phyloP scores from a whole-genome alignment of 441 rosid genomes.

The Capsella rubella region DNA sequence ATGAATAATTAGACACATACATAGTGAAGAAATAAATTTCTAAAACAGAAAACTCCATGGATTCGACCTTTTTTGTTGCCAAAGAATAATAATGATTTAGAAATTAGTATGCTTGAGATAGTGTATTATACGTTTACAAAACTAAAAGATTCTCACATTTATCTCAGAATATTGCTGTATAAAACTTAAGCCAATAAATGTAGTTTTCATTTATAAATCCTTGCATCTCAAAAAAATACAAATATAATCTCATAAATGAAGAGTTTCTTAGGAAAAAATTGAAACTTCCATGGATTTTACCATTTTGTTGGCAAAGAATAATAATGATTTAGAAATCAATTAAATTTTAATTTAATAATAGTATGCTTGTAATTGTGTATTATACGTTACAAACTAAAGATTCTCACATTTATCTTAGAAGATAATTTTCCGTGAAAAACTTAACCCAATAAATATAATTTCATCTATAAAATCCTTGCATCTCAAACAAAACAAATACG shows the following conservation, averaged over 20 bases:
- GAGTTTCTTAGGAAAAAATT: no score
- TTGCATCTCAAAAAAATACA: no score
- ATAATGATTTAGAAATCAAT: no score
- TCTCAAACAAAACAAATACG: not conserved
- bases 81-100: not conserved
- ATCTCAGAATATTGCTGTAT: no score
- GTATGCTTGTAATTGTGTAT: not conserved
- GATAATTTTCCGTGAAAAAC: not conserved
- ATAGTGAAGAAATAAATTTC: not conserved
- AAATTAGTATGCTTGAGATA: not conserved
- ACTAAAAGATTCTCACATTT: no score
- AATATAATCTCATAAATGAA: no score
- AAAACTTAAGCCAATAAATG: no score
- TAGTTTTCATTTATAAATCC: no score
- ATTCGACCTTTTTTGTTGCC: not conserved
- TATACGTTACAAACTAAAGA: not conserved
- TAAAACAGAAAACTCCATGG: not conserved
- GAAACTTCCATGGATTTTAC: no score
- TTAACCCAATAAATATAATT: not conserved
- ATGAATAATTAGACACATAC: not conserved
- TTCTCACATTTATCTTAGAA: not conserved
- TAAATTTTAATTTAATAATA: not conserved
- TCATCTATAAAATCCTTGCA: constrained; percentile 1
- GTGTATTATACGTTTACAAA: no score
- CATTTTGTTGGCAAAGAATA: no score